Percentiles rank a stretch among this genome's conserved stretches.
Evolutionary conservation across 257 asterid genomes (phyloP).

Genomic region (Vinca minor): DNA sequence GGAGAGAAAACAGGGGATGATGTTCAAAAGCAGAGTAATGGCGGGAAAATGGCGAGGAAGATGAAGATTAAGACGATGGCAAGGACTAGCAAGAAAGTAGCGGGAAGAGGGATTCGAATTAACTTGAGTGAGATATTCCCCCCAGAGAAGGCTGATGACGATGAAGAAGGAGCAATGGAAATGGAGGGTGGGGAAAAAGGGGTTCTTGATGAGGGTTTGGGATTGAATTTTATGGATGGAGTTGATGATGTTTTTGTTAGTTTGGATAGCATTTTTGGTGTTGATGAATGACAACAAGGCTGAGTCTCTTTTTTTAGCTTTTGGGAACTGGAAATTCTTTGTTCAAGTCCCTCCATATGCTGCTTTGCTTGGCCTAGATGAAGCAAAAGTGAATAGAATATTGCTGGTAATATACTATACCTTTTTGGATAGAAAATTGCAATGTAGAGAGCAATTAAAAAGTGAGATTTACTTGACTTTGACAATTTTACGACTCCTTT

Average conservation of each 20-base stretch:
- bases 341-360: neutral
- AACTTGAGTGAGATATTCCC: slow-evolving; percentile 9
- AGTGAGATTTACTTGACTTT: too few species aligned
- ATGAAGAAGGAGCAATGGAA: slow-evolving; percentile 8
- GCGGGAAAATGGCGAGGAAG: slow-evolving; percentile 2
- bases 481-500: too few species aligned
- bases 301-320: neutral
- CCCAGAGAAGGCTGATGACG: slow-evolving; percentile 6
- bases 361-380: too few species aligned
- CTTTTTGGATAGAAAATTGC: too few species aligned
- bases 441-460: too few species aligned
- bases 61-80: slow-evolving; percentile 38
- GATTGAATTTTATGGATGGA: slow-evolving; percentile 26
- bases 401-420: too few species aligned
- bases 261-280: slow-evolving; percentile 10
- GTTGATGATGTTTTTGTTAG: slow-evolving; percentile 26
- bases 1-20: neutral
- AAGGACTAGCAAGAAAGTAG: slow-evolving; percentile 29
- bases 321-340: neutral
- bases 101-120: slow-evolving; percentile 39
- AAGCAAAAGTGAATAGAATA: too few species aligned
- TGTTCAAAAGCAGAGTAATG: neutral
- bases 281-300: neutral
- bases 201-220: slow-evolving; percentile 12
- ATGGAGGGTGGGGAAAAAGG: neutral